Base-by-base conservation (phyloP, 345 rosid genomes). In the Eucalyptus globulus region DNA sequence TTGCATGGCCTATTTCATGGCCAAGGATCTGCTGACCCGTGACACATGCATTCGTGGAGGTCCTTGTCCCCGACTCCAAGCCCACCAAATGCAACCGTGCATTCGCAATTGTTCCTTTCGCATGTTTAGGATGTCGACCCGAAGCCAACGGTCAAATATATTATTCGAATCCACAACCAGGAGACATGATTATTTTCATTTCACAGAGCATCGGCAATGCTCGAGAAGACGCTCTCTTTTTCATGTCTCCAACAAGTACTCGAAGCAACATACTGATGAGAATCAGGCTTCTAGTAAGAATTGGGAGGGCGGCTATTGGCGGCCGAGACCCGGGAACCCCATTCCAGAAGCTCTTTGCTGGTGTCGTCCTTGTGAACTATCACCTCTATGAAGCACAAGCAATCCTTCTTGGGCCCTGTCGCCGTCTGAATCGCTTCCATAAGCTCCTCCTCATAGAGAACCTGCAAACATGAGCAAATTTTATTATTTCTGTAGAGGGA, bases 291-390 rank as follows among this genome's bases (percentile, higher is more conserved):
- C 88, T 92, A 94, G 92, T 94, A 95, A 86, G 95, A 95, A 86
- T 93, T 95, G 6, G 96, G 97, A 17, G 96, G 96, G 37, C 96
- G 98, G 90, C 96, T 94, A 87, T 96, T 96, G 49, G 96, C 97
- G 86, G 95, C 94, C 51, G 96, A 93, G 87, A 96, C 96, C 86
- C 98, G 93, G 37, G 96, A 94, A 56, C 97, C 97, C 96, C 96
- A 96, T 88, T 96, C 96, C 90, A 96, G 86, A 13, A 96, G 94
- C 91, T 96, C 98, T 56, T 56, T 56, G 62, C 29, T 94, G 5
- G 97, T 95, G 88, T 95, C 98, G 88, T 96, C 98, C 89, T 94
- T 95, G 94, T 95, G 98, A 89, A 81, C 93, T 45, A 94, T 93
- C 87, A 96, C 94, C 90, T 96, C 97, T 40, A 96, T 94, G 94